Evolutionary conservation across 305 asterid genomes (phyloP), one percentile per base, ranked within the genome.

Genomic region (Fraxinus angustifolia): DNA sequence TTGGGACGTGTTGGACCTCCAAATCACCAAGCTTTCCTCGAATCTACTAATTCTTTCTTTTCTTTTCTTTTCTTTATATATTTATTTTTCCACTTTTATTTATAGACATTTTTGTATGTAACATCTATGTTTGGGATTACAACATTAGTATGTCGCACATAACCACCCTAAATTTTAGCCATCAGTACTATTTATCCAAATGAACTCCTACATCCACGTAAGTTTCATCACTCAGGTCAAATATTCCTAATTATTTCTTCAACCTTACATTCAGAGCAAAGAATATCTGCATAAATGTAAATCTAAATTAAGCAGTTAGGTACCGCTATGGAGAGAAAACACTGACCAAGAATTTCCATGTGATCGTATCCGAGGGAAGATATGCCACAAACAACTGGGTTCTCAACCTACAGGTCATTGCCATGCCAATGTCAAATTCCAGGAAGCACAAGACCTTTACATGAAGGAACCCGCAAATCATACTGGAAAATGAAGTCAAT

Each of bases 331-430:
- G 85, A 87, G 84, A 87, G 84, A 84, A 87, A 85, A 82, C 85
- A 91, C 97, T 90, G 84, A 92, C 97, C 97, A 83, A 96, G 97
- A 90, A 96, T 93, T 88, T 96, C 99, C 98, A 92, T 96, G 89
- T 96, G 94, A 87, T 92, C 95, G 80, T 90, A 93, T 75, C 96
- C 93, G 35, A 92, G 90, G n/a, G 98, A 92, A 79, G 97, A 82
- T 88, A 93, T 84, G 58, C 96, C 94, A 86, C 92, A 95, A 75
- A 96, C 97, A 75, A 92, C 85, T 72, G 97, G 97, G 53, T 81
- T 83, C 80, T 91, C 90, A 40, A 88, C 93, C 94, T 91, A 90
- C 84, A 80, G 86, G 36, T 72, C 73, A 80, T 81, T 73, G 45
- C 81, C 80, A 82, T 60, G 81, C 38, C 76, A 79, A 85, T 78